Conservation (phyloP, 495 filamentous ascomycete genomes). For the Chaetomium fimeti region DNA sequence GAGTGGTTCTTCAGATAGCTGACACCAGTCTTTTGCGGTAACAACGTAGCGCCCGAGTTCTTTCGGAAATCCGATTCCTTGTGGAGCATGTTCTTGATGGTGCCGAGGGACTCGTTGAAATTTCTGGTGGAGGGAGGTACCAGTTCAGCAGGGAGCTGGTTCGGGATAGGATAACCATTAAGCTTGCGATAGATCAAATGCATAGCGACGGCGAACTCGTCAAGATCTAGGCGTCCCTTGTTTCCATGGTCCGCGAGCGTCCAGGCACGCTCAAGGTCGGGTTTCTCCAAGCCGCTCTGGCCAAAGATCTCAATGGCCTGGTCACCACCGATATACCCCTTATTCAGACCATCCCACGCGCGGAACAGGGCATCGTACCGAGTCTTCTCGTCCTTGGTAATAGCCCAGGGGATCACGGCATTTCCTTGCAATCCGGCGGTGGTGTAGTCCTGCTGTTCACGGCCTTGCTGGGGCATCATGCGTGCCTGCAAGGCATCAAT, state of each 20-base stretch:
- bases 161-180: conserved; percentile 93
- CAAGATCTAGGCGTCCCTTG: conserved; percentile 89
- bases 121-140: conserved; percentile 95
- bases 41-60: conserved; percentile 75
- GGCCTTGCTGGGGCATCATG: conserved; percentile 96
- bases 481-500: conserved; percentile 90
- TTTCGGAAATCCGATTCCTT: conserved; percentile 86
- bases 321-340: conserved; percentile 89
- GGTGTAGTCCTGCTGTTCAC: conserved; percentile 82
- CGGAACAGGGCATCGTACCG: conserved; percentile 94
- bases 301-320: conserved; percentile 97
- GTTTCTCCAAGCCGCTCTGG: conserved; percentile 87
- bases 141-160: conserved; percentile 85
- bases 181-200: conserved; percentile 97
- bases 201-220: conserved; percentile 99
- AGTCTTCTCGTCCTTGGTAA: conserved; percentile 98
- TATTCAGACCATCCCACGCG: conserved; percentile 93
- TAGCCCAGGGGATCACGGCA: conserved; percentile 95
- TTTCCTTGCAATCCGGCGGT: conserved; percentile 86
- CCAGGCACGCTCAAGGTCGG: conserved; percentile 91
- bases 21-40: conserved; percentile 95
- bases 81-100: conserved; percentile 87
- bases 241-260: conserved; percentile 92
- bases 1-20: conserved; percentile 96
- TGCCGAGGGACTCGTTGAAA: conserved; percentile 84